Evolutionary conservation across 495 filamentous ascomycete genomes (phyloP), one percentile per base, ranked within the genome.

Genomic region (Immersiella caudata): DNA sequence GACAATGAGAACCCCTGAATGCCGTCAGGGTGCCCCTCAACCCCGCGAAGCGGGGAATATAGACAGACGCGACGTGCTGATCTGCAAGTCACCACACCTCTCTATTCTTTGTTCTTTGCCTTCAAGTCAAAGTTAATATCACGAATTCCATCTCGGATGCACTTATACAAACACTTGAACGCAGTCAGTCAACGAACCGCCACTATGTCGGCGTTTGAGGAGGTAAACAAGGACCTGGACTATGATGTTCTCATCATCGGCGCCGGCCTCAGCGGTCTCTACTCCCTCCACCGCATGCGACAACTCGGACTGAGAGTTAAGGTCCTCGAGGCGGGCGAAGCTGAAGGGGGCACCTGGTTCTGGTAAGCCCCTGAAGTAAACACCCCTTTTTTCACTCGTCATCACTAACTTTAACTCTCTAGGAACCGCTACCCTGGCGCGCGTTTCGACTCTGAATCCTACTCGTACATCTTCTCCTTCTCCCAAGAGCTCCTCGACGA

Each of bases 321-420:
- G 58, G 76, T 83, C 7, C 69, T 84, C 33, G 85, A 87, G 61
- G 76, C 78, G 8, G 84, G 78, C 7, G 71, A 76, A 35, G 79
- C 77, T 46, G 75, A 85, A 3, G 85, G 85, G 2, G 85, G 85
- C 2, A 82, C 81, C 59, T 86, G 82, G 85, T 81, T 73, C 65
- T 49, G 71, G 71, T 68, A 59, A 35, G 61, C 27, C 16, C 36
- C 1, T 33, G 29, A 33, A 33, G 29, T 33, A 33, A 33, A 33
- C 29, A 33, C 29, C 29, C 29, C 29, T 33, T 33, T 33, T 33
- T 33, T 33, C n/a, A n/a, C n/a, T n/a, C n/a, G n/a, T n/a, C n/a
- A n/a, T 57, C 64, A 50, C 79, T 71, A 71, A 18, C 12, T 21
- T 14, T 50, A 40, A 60, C 66, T 33, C 29, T 18, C 27, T 11